These are phyloP conservation scores for Fusarium haematococcum DNA, from an alignment of 2,329 filamentous ascomycete genomes.

Conservation along the genomic window DNA sequence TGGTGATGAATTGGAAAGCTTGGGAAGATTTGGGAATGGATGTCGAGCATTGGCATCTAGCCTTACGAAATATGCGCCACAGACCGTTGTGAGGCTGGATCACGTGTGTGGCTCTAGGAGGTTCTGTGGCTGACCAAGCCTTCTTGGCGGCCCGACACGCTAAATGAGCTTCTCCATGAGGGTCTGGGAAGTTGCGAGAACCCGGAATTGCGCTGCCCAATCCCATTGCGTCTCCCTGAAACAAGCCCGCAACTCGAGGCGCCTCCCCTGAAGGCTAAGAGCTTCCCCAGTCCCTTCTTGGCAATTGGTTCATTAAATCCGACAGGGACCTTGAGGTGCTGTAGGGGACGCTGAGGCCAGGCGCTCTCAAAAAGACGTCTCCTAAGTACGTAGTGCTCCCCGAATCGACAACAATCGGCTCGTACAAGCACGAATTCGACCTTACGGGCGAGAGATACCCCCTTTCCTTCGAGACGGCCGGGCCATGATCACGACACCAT, in stretches of 20 bases:
- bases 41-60: constrained; percentile 28
- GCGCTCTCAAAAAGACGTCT: constrained; percentile 19
- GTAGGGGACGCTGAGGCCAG: constrained; percentile 20
- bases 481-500: constrained; percentile 35
- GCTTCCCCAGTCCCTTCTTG: constrained; percentile 31
- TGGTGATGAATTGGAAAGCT: constrained; percentile 29
- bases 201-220: constrained; percentile 3
- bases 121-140: constrained; percentile 26
- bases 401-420: constrained; percentile 7
- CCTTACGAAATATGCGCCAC: constrained; percentile 38
- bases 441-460: not conserved
- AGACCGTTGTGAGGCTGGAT: constrained; percentile 38
- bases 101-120: constrained; percentile 46
- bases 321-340: constrained; percentile 24
- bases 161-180: not conserved
- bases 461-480: not conserved
- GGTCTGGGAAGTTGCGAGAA: not conserved
- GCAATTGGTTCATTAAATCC: constrained; percentile 35
- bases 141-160: not conserved
- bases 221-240: constrained; percentile 20
- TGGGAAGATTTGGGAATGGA: constrained; percentile 35
- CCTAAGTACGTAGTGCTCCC: constrained; percentile 9
- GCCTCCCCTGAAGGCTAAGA: constrained; percentile 31
- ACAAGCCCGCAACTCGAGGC: constrained; percentile 8
- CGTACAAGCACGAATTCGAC: constrained; percentile 1